Conservation (phyloP, 805 yeast genomes). For the Metschnikowia colocasiae region DNA sequence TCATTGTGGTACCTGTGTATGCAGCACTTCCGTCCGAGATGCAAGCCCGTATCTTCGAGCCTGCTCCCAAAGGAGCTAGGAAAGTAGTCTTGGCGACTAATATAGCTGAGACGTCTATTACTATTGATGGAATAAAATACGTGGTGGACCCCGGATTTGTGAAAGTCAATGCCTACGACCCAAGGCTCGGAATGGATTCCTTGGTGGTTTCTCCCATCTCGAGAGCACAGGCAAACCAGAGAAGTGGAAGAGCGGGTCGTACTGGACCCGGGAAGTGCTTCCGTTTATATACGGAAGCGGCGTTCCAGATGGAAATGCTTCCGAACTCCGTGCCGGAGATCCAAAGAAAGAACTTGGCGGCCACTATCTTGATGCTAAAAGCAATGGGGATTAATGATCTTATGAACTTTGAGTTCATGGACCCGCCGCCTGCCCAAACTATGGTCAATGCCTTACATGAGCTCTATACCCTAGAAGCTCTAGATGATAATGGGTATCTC, state of each 20-base stretch:
- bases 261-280: conserved; percentile 95
- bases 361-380: conserved; percentile 79
- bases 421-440: conserved; percentile 77
- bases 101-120: conserved; percentile 95
- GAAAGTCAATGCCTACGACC: conserved; percentile 83
- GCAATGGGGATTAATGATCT: conserved; percentile 88
- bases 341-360: conserved; percentile 79
- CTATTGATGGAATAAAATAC: conserved; percentile 88
- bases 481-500: conserved; percentile 72
- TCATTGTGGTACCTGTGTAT: conserved; percentile 81
- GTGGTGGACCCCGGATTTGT: conserved; percentile 96
- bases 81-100: conserved; percentile 94
- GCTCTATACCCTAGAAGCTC: conserved; percentile 75
- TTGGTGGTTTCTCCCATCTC: conserved; percentile 82
- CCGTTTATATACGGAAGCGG: conserved; percentile 81
- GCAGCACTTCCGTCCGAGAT: conserved; percentile 88
- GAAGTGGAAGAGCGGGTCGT: conserved; percentile 97
- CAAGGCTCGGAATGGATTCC: conserved; percentile 88
- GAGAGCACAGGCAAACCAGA: conserved; percentile 91
- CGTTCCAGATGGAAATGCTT: conserved; percentile 73
- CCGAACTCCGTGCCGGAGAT: conserved; percentile 86
- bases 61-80: conserved; percentile 77
- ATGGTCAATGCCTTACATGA: conserved; percentile 78
- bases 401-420: conserved; percentile 83
- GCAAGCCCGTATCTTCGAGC: conserved; percentile 85